Percentiles rank a stretch among this genome's conserved stretches.
These are phyloP conservation scores for Lolium rigidum DNA, from an alignment of 176 grass and related monocot genomes.

Conservation along the genomic window DNA sequence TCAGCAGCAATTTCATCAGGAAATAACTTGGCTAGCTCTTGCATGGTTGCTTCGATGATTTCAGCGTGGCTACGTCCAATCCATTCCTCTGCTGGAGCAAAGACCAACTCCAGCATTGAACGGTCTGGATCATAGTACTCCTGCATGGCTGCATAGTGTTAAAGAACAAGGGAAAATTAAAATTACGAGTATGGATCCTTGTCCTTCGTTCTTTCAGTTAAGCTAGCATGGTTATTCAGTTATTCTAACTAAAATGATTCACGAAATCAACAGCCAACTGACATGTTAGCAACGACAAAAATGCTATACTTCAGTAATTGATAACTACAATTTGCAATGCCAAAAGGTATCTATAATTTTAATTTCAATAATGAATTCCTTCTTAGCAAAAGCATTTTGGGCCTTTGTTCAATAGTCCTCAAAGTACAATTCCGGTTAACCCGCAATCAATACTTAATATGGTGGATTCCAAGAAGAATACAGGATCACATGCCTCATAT, in stretches of 20 bases:
- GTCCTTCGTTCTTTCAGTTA: neutral
- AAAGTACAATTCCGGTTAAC: slow-evolving; percentile 9
- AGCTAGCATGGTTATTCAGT: neutral
- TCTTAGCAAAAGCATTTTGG: neutral
- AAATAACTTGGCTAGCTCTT: slow-evolving; percentile 93
- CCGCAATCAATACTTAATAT: neutral
- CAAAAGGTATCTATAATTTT: neutral
- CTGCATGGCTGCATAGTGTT: slow-evolving; percentile 66
- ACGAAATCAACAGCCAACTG: neutral
- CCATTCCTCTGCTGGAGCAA: slow-evolving; percentile 97
- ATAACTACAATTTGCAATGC: neutral
- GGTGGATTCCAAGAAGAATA: neutral
- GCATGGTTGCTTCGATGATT: slow-evolving; percentile 89
- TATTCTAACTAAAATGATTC: neutral
- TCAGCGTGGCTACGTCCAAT: slow-evolving; percentile 76
- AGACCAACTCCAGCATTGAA: slow-evolving; percentile 97
- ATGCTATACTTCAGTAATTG: neutral
- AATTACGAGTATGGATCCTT: neutral
- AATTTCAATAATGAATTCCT: slow-evolving; percentile 14
- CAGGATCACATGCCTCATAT: slow-evolving; percentile 1
- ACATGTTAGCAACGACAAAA: slow-evolving; percentile 30
- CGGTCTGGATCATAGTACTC: slow-evolving; percentile 96
- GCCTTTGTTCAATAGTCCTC: too few species aligned
- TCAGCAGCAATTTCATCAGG: slow-evolving; percentile 93
- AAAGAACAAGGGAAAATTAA: slow-evolving; percentile 11